Evolutionary conservation across 306 rosid species (phyloP), one percentile per base, ranked within the genome.

Genomic region (Canavalia ensiformis): DNA sequence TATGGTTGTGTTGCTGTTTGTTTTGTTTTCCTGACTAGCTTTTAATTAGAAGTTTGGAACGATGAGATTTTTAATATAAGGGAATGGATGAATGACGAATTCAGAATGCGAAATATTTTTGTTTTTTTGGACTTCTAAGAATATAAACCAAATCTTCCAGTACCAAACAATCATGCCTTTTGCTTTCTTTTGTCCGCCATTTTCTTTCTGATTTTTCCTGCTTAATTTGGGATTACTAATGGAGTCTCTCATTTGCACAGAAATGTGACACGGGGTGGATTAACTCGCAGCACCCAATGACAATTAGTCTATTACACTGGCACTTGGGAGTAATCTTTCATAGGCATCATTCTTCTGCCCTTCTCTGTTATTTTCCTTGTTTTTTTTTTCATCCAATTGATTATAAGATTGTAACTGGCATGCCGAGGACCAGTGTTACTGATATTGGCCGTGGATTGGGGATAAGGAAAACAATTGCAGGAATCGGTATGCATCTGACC

Each of bases 251-350:
- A 49, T 75, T 78, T 68, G 33, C 85, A 80, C 90, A 92, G 97
- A 85, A 90, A 79, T 46, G 83, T 89, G 78, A 89, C 88, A 13
- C 87, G 97, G 60, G 88, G 90, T 56, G 97, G 97, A 78, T 85
- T 92, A 77, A 92, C 92, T 34, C 94, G 94, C 73, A 92, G 94
- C 87, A 92, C 94, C 70, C 97, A 90, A 92, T 92, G 82, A 92
- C 91, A 64, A 49, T 55, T 54, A n/a, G 49, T 72, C 73, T 83
- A 77, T 62, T 60, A 80, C 70, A 72, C 82, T 65, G 45, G 76
- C 64, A 44, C 57, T 54, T 30, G 18, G 87, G 75, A 78, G 78
- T 74, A 79, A 46, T 81, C 64, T 78, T 35, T 44, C 62, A 74
- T 76, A 75, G 87, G 87, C 83, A 77, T 82, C 44, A 77, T 81